These are phyloP conservation scores for Rheum nobile DNA, from an alignment of 148 eudicot species.

Conservation along the genomic window DNA sequence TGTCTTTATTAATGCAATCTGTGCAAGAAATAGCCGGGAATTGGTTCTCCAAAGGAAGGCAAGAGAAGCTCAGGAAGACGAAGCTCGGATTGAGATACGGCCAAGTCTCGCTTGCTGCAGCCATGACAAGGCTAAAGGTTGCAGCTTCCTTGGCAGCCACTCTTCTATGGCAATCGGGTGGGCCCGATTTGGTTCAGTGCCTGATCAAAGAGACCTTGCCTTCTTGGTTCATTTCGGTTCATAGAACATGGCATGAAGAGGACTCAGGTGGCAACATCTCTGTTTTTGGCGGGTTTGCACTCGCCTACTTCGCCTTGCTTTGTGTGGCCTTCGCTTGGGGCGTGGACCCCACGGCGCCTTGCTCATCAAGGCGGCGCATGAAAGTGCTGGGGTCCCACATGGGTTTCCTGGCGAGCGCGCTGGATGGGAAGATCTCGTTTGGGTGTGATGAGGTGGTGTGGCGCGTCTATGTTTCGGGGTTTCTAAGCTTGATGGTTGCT, in stretches of 20 bases:
- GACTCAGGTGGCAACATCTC: constrained; percentile 29
- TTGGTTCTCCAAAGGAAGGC: constrained; percentile 22
- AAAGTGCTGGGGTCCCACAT: constrained; percentile 51
- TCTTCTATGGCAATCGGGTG: constrained; percentile 60
- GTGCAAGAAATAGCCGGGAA: constrained; percentile 40
- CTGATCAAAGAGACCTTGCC: constrained; percentile 69
- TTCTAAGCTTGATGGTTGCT: constrained; percentile 51
- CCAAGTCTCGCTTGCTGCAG: constrained; percentile 43
- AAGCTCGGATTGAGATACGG: constrained; percentile 30
- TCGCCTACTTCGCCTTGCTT: constrained; percentile 56
- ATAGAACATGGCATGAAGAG: constrained; percentile 32
- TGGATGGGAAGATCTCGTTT: constrained; percentile 64
- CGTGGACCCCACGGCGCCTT: constrained; percentile 36
- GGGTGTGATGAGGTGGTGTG: constrained; percentile 66
- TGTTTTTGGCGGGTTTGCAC: constrained; percentile 48
- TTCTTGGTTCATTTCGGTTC: constrained; percentile 72
- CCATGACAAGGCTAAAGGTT: constrained; percentile 55
- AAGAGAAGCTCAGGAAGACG: constrained; percentile 26
- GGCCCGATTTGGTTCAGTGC: constrained; percentile 54
- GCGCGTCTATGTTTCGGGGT: constrained; percentile 55
- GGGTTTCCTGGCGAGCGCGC: constrained; percentile 56
- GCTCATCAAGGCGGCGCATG: constrained; percentile 42
- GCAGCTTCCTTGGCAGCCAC: constrained; percentile 76
- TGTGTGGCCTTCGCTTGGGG: constrained; percentile 75
- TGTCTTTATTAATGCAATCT: constrained; percentile 55